Evolutionary conservation across 805 yeast species (phyloP), one percentile per base, ranked within the genome.

Genomic region (Candida palmyrensis): DNA sequence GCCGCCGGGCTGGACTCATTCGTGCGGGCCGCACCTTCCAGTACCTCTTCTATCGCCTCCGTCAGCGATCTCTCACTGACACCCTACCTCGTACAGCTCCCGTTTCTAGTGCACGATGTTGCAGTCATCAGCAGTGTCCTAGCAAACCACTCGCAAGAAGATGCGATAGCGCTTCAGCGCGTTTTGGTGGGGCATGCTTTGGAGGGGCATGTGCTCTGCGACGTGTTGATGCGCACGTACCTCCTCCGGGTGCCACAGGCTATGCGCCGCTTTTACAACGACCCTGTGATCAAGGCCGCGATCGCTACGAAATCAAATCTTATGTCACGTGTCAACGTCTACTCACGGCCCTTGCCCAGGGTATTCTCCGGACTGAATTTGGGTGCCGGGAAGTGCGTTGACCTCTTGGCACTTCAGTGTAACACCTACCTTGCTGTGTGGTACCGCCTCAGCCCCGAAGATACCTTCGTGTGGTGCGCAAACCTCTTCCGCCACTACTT

Each of bases 21-120:
- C n/a, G n/a, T n/a, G n/a, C n/a, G n/a, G n/a, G n/a, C n/a, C n/a
- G n/a, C n/a, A n/a, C n/a, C n/a, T n/a, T n/a, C n/a, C n/a, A n/a
- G n/a, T n/a, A n/a, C n/a, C n/a, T n/a, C n/a, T n/a, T n/a, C n/a
- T n/a, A n/a, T n/a, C n/a, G n/a, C n/a, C n/a, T n/a, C n/a, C n/a
- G n/a, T n/a, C n/a, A n/a, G n/a, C n/a, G n/a, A n/a, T n/a, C n/a
- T n/a, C n/a, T n/a, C n/a, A n/a, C n/a, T n/a, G n/a, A n/a, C n/a
- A n/a, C n/a, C n/a, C n/a, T 28, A 28, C n/a, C 21, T 28, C 12
- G 22, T 28, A 11, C 30, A 28, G n/a, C 22, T 28, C 12, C 30
- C 30, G 21, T 28, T 28, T 16, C 18, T 28, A 15, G 11, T 28
- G 13, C 18, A 28, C 13, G 30, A 28, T 16, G n/a, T 9, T 13